Evolutionary conservation across 345 rosid species (phyloP).

Genomic region (Hibiscus syriacus): DNA sequence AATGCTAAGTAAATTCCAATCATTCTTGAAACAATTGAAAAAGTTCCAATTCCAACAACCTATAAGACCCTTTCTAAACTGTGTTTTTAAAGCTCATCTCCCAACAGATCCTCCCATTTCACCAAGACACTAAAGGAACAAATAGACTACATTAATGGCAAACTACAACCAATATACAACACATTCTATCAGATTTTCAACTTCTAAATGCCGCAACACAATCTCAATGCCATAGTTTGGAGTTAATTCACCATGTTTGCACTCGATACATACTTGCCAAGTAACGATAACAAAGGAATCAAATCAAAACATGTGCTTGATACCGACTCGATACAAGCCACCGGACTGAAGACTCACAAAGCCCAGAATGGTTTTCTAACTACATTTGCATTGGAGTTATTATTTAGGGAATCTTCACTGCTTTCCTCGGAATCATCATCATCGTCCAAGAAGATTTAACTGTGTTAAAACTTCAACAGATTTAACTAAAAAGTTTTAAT

Average conservation of each 20-base stretch:
- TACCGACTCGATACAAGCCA: not conserved
- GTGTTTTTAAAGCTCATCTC: not conserved
- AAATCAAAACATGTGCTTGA: not conserved
- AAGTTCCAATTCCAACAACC: not conserved
- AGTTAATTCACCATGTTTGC: not conserved
- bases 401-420: slow-evolving; percentile 16
- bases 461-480: not conserved
- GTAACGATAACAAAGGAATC: not conserved
- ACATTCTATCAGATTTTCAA: not conserved
- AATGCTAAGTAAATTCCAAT: not conserved
- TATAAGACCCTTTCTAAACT: not conserved
- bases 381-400: slow-evolving; percentile 14
- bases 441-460: no score
- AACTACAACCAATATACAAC: not conserved
- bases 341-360: slow-evolving; percentile 14
- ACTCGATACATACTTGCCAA: not conserved
- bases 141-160: not conserved
- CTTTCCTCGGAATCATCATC: slow-evolving; percentile 46
- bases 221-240: not conserved
- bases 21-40: not conserved
- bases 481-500: not conserved
- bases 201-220: not conserved
- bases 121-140: not conserved
- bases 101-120: not conserved
- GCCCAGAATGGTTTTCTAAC: slow-evolving; percentile 63